Conservation (phyloP, 2,329 filamentous ascomycete species). For the Ophiognomonia clavigignenti-juglandacearum region DNA sequence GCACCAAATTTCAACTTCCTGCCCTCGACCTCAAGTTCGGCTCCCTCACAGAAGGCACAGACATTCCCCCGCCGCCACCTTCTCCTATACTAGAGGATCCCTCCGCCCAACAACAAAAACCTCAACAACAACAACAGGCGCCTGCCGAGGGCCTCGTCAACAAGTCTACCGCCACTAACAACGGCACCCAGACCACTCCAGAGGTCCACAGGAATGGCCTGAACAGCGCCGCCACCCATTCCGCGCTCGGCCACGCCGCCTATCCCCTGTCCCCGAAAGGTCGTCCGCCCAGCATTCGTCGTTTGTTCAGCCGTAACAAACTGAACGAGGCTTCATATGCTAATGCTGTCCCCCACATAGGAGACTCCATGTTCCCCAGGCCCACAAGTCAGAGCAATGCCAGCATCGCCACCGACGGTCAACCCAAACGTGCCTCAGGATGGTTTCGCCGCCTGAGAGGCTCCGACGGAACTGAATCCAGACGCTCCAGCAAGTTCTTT, state of each 20-base stretch:
- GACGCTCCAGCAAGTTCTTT: slow-evolving; percentile 36
- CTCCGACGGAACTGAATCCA: slow-evolving; percentile 27
- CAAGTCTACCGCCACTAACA: slow-evolving; percentile 23
- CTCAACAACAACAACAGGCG: no score
- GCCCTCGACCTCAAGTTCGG: slow-evolving; percentile 54
- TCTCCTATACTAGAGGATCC: slow-evolving; percentile 48
- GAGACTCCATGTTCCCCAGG: slow-evolving; percentile 29
- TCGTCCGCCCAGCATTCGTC: slow-evolving; percentile 51
- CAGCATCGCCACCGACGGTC: slow-evolving; percentile 47
- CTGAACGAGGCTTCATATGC: slow-evolving; percentile 46
- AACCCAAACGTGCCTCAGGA: slow-evolving; percentile 50
- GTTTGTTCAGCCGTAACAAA: slow-evolving; percentile 51
- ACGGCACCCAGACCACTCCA: slow-evolving; percentile 32
- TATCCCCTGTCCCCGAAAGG: slow-evolving; percentile 46
- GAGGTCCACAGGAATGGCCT: slow-evolving; percentile 31
- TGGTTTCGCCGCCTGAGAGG: slow-evolving; percentile 54
- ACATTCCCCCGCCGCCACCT: slow-evolving; percentile 54
- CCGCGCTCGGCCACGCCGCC: slow-evolving; percentile 26
- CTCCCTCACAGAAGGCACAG: slow-evolving; percentile 55
- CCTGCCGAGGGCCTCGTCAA: slow-evolving; percentile 16
- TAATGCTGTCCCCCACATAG: slow-evolving; percentile 41
- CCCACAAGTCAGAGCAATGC: slow-evolving; percentile 47
- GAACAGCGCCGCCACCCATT: slow-evolving; percentile 48
- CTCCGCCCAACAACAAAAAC: slow-evolving; percentile 35
- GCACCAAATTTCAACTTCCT: slow-evolving; percentile 47